phyloP scores from a whole-genome alignment of 129 eudicot genomes.

The Ambrosia trifida region DNA sequence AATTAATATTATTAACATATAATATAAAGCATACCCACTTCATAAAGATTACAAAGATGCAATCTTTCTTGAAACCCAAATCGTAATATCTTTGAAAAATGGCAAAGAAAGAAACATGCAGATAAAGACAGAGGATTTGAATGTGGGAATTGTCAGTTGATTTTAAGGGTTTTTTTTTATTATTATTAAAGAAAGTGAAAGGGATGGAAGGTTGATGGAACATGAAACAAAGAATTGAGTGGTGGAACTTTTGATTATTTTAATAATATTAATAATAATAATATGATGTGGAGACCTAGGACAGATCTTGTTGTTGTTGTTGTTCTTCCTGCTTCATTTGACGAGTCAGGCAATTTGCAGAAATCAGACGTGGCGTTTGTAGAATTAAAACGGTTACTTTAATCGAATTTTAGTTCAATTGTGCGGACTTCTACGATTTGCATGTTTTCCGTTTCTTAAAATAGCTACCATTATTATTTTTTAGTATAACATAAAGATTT shows the following conservation, averaged over 20 bases:
- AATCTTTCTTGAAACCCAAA: conserved; percentile 23
- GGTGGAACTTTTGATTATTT: conserved; percentile 15
- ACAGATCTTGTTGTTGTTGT: conserved; percentile 25
- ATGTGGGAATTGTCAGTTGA: conserved; percentile 25
- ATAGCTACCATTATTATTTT: too few species aligned
- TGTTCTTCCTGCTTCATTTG: conserved; percentile 26
- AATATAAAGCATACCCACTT: conserved; percentile 19
- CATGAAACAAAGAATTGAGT: conserved; percentile 7
- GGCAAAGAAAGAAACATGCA: conserved; percentile 25
- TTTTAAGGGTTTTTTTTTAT: background rate
- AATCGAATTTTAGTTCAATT: background rate
- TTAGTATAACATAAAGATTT: too few species aligned
- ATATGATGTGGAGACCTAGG: conserved; percentile 4
- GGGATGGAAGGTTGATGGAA: conserved; percentile 4
- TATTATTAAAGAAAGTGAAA: conserved; percentile 20
- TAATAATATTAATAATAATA: background rate
- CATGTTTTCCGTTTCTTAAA: too few species aligned
- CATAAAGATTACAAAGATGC: conserved; percentile 15
- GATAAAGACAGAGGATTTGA: conserved; percentile 23
- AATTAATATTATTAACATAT: background rate
- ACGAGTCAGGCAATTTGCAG: conserved; percentile 27
- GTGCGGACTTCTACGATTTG: background rate
- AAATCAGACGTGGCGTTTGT: conserved; percentile 26
- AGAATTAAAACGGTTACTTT: background rate
- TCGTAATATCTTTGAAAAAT: conserved; percentile 9